phyloP scores from a whole-genome alignment of 768 basidiomycete species.

The Suillus decipiens region DNA sequence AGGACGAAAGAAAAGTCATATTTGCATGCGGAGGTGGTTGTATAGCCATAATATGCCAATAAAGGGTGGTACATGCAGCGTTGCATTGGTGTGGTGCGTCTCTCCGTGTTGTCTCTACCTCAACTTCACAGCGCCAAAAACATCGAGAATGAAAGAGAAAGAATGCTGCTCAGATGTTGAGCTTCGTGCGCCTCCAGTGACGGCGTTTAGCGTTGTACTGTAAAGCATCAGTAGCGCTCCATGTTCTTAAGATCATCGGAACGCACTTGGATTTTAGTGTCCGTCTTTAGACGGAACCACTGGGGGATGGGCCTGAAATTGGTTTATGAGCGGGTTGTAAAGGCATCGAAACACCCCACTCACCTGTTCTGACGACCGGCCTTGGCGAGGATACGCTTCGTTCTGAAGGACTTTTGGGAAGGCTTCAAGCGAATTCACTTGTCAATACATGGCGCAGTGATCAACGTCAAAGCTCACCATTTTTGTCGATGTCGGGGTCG shows the following conservation, averaged over 20 bases:
- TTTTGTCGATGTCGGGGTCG: slow-evolving; percentile 42
- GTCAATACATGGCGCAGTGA: slow-evolving; percentile 15
- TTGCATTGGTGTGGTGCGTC: slow-evolving; percentile 17
- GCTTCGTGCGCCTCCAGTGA: slow-evolving; percentile 99
- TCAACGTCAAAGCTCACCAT: slow-evolving; percentile 44
- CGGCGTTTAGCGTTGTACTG: slow-evolving; percentile 95
- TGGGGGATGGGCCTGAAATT: slow-evolving; percentile 87
- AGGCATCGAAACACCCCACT: slow-evolving; percentile 19
- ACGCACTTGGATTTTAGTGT: slow-evolving; percentile 87
- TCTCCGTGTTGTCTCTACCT: slow-evolving; percentile 7
- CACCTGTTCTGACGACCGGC: slow-evolving; percentile 94
- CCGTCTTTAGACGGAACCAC: slow-evolving; percentile 98
- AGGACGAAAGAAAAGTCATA: slow-evolving; percentile 9
- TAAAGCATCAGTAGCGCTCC: background rate
- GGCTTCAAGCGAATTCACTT: slow-evolving; percentile 53
- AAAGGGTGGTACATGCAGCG: slow-evolving; percentile 28
- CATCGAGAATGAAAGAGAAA: slow-evolving; percentile 5
- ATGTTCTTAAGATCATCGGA: background rate
- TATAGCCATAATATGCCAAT: slow-evolving; percentile 20
- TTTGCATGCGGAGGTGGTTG: slow-evolving; percentile 21
- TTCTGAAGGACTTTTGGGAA: slow-evolving; percentile 98
- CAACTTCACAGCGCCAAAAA: slow-evolving; percentile 14
- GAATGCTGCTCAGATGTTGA: slow-evolving; percentile 74
- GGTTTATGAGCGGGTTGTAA: slow-evolving; percentile 1
- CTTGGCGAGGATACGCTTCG: slow-evolving; percentile 97